phyloP scores from a whole-genome alignment of 495 filamentous ascomycete genomes.

The Cudoniella acicularis region DNA sequence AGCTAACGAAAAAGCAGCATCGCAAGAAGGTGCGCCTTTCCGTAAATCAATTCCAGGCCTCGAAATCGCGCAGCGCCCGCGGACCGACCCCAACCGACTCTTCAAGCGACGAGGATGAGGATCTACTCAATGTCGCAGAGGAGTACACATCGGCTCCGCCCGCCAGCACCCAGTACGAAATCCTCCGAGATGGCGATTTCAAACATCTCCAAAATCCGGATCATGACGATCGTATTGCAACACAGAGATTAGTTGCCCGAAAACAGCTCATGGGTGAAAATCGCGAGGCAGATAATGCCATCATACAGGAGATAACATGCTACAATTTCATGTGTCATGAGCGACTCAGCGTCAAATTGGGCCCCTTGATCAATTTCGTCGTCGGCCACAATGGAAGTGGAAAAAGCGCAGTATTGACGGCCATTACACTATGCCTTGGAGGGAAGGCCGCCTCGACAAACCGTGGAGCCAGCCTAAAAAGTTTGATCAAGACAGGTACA shows the following conservation, averaged over 20 bases:
- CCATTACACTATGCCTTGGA: slow-evolving; percentile 88
- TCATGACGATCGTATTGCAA: slow-evolving; percentile 60
- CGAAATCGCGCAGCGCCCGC: slow-evolving; percentile 22
- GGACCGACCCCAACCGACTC: slow-evolving; percentile 22
- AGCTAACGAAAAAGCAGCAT: slow-evolving; percentile 21
- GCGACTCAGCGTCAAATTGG: slow-evolving; percentile 73
- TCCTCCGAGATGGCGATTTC: slow-evolving; percentile 46
- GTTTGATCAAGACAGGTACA: slow-evolving; percentile 85
- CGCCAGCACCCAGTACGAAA: slow-evolving; percentile 44
- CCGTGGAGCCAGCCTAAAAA: slow-evolving; percentile 85
- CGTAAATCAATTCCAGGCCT: slow-evolving; percentile 16
- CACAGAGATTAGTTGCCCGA: slow-evolving; percentile 64
- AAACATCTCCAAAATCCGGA: slow-evolving; percentile 52
- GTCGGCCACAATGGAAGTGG: slow-evolving; percentile 97
- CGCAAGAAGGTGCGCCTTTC: slow-evolving; percentile 45
- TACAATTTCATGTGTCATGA: slow-evolving; percentile 95
- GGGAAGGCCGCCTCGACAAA: slow-evolving; percentile 96
- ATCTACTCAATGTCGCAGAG: slow-evolving; percentile 1
- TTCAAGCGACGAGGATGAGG: slow-evolving; percentile 9
- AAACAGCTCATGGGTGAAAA: slow-evolving; percentile 60
- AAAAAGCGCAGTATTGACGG: slow-evolving; percentile 97
- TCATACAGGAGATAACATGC: slow-evolving; percentile 78
- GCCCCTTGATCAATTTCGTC: slow-evolving; percentile 95
- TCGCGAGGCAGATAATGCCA: slow-evolving; percentile 72
- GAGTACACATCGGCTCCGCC: background rate